Conservation (phyloP, 306 rosid genomes). For the Purshia tridentata region DNA sequence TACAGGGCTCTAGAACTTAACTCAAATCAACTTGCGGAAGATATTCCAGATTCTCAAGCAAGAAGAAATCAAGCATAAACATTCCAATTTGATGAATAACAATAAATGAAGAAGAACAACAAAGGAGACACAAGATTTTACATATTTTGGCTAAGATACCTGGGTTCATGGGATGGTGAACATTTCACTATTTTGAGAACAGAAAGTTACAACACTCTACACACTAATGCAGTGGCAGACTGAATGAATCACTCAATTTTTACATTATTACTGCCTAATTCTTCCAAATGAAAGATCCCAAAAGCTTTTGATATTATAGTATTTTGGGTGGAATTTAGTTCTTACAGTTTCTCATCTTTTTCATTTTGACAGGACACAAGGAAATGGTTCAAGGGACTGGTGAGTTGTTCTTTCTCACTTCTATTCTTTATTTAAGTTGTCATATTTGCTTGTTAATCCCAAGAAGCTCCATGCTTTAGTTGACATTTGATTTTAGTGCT, state of each 20-base stretch:
- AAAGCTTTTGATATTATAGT: no score
- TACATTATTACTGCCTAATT: neutral
- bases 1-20: neutral
- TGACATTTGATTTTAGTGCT: neutral
- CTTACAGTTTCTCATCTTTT: constrained; percentile 39
- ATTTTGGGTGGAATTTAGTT: constrained; percentile 10
- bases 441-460: neutral
- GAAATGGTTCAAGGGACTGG: constrained; percentile 75
- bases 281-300: neutral
- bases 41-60: neutral
- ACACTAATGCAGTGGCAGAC: neutral
- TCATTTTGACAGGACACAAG: constrained; percentile 69
- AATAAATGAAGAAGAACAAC: neutral
- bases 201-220: neutral
- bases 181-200: neutral
- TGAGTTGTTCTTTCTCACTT: constrained; percentile 49
- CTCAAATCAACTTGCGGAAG: neutral
- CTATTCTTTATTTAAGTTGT: constrained; percentile 8
- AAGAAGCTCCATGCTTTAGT: neutral
- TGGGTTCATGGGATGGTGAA: neutral
- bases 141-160: neutral
- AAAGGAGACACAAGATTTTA: neutral
- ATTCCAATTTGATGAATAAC: neutral
- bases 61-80: neutral
- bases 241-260: neutral